These are phyloP conservation scores for Linderina pennispora DNA, from an alignment of 192 early-diverging fungal genomes.

Conservation along the genomic window DNA sequence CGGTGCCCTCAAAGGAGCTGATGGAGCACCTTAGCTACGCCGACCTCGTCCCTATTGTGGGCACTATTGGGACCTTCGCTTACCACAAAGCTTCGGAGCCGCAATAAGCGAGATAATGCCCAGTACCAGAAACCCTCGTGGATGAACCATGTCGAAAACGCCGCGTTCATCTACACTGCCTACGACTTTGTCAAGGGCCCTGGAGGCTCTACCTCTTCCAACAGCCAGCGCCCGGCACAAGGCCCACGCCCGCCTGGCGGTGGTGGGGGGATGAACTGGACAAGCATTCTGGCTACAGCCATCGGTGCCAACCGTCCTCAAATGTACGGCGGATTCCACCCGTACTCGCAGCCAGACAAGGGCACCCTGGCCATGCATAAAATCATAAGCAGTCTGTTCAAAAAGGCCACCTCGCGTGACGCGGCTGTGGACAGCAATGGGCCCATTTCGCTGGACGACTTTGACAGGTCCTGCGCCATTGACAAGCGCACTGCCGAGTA, in stretches of 20 bases:
- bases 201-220: constrained; percentile 7
- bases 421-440: no score
- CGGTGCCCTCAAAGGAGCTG: no score
- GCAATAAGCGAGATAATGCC: constrained; percentile 3
- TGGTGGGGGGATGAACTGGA: constrained; percentile 5
- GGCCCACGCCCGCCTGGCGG: constrained; percentile 13
- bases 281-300: not conserved
- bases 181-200: constrained; percentile 15
- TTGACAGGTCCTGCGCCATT: constrained; percentile 31
- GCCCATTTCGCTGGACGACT: constrained; percentile 16
- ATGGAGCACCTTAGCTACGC: no score
- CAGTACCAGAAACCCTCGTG: constrained; percentile 27
- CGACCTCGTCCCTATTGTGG: constrained; percentile 23
- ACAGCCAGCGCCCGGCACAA: constrained; percentile 1
- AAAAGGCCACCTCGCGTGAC: no score
- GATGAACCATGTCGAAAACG: constrained; percentile 21
- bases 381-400: constrained; percentile 38
- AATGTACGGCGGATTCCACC: not conserved
- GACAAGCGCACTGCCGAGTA: constrained; percentile 33
- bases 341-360: no score
- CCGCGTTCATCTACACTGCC: constrained; percentile 15
- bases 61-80: constrained; percentile 19
- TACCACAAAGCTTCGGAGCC: constrained; percentile 25
- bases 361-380: constrained; percentile 28
- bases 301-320: not conserved